Percentiles rank a stretch among this genome's conserved stretches.
phyloP scores from a whole-genome alignment of 2,329 filamentous ascomycete species.

The Berkeleyomyces basicola region DNA sequence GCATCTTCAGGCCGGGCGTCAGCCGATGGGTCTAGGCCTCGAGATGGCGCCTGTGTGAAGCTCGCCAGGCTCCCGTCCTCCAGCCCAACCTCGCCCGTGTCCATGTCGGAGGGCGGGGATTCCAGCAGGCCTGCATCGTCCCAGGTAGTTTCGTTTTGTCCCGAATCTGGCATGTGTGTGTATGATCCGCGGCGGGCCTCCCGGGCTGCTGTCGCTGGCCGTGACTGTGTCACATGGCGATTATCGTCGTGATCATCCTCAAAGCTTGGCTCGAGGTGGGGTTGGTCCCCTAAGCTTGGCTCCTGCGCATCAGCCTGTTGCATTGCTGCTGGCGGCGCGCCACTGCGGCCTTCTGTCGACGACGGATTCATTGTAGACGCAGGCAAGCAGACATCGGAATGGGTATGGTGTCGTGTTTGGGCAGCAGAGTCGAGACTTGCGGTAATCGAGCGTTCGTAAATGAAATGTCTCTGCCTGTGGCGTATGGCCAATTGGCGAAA shows the following conservation, averaged over 20 bases:
- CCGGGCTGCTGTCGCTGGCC: conserved; percentile 19
- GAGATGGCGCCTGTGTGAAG: conserved; percentile 29
- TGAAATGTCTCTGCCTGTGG: background rate
- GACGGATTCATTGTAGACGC: background rate
- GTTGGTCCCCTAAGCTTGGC: background rate
- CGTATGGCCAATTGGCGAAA: background rate
- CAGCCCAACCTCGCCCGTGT: background rate
- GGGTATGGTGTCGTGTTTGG: too few species aligned
- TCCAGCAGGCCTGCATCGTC: background rate
- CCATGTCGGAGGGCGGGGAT: background rate
- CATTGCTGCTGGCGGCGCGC: background rate
- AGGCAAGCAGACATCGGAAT: background rate
- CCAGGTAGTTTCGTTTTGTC: background rate
- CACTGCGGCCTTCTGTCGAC: background rate
- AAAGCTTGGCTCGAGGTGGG: background rate
- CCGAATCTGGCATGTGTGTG: background rate
- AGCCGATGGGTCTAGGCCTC: conserved; percentile 52
- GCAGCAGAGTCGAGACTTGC: background rate
- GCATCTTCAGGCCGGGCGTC: conserved; percentile 68
- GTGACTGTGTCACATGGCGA: background rate
- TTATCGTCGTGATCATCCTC: background rate
- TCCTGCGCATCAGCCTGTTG: background rate
- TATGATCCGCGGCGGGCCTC: conserved; percentile 15
- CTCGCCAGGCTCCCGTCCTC: background rate
- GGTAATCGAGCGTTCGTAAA: background rate